Conservation (phyloP, 2,329 filamentous ascomycete species). For the Fusarium tuaranense region DNA sequence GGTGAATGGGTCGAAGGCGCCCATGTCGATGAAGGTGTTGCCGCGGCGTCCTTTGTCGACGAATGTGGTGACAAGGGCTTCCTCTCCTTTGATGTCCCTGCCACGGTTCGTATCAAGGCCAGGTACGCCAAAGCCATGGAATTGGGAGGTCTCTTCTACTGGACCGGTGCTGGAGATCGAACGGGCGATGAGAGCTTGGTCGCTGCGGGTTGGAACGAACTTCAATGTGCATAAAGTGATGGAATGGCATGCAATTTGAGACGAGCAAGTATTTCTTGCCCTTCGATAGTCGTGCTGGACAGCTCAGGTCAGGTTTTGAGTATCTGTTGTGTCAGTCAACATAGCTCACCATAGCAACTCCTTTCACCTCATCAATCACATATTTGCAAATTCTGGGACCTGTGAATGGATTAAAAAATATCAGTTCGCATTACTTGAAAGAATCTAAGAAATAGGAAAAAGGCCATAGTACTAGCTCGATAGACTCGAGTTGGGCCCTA, state of each 20-base stretch:
- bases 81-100: slow-evolving; percentile 72
- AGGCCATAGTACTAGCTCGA: background rate
- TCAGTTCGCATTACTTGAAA: background rate
- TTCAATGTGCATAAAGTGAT: slow-evolving; percentile 44
- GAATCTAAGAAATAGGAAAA: background rate
- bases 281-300: background rate
- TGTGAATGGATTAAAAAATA: background rate
- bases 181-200: slow-evolving; percentile 67
- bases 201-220: slow-evolving; percentile 67
- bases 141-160: slow-evolving; percentile 75
- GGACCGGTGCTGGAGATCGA: slow-evolving; percentile 73
- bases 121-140: slow-evolving; percentile 65
- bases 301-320: background rate
- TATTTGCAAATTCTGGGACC: background rate
- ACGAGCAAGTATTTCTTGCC: background rate
- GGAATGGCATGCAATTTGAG: background rate
- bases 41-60: slow-evolving; percentile 69
- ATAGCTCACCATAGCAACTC: background rate
- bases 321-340: background rate
- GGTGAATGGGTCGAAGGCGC: slow-evolving; percentile 57
- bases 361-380: background rate
- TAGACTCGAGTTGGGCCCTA: background rate
- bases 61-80: slow-evolving; percentile 58
- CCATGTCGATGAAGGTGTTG: slow-evolving; percentile 61
- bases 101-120: slow-evolving; percentile 71